A percentile compares a stretch with the other conserved stretches of the same genome.
Evolutionary conservation across 179 eudicot genomes (phyloP).

Genomic region (Silene noctiflora): DNA sequence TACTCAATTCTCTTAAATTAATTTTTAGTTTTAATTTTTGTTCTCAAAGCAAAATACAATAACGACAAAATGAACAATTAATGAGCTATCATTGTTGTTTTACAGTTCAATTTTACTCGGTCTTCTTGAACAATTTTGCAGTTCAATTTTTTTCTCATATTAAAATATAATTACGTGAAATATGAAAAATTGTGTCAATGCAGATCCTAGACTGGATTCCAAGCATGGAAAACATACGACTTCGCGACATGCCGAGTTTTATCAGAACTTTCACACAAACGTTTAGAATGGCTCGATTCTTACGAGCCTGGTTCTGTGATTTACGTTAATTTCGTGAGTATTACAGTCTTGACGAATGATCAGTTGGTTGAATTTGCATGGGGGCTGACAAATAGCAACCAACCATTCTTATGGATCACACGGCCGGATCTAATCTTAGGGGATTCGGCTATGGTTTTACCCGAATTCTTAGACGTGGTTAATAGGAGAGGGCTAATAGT

Average conservation of each 20-base stretch:
- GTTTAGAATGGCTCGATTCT: constrained; percentile 39
- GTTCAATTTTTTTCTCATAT: too few species aligned
- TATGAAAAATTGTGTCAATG: neutral
- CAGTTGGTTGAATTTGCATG: constrained; percentile 41
- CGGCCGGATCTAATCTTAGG: constrained; percentile 32
- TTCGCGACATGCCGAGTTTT: constrained; percentile 22
- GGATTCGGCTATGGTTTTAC: constrained; percentile 21
- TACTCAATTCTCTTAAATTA: too few species aligned
- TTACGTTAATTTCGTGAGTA: constrained; percentile 47
- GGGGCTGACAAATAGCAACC: constrained; percentile 43
- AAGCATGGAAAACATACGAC: constrained; percentile 18
- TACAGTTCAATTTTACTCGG: too few species aligned
- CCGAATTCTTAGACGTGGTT: constrained; percentile 24
- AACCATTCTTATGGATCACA: constrained; percentile 37
- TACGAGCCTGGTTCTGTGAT: constrained; percentile 34
- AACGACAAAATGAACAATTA: too few species aligned
- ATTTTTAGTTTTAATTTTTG: too few species aligned
- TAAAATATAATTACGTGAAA: too few species aligned
- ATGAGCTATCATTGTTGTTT: too few species aligned
- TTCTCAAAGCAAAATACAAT: too few species aligned
- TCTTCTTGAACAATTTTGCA: too few species aligned
- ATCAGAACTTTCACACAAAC: too few species aligned
- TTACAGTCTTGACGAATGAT: constrained; percentile 31
- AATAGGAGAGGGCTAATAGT: constrained; percentile 29
- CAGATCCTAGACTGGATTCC: constrained; percentile 28